phyloP scores from a whole-genome alignment of 306 rosid species.

The Castanospermum australe region DNA sequence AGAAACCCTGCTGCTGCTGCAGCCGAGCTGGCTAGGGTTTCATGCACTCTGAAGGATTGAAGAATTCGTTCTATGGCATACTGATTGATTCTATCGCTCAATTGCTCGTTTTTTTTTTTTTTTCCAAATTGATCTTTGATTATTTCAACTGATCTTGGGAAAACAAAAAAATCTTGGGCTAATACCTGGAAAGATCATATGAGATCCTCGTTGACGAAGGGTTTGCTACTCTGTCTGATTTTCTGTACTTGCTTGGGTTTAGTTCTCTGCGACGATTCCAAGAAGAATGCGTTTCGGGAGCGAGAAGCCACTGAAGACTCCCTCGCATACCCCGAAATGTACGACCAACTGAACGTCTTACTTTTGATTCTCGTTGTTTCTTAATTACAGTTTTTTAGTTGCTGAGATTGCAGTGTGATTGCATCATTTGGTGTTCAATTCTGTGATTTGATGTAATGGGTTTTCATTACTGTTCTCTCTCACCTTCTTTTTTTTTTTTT shows the following conservation, averaged over 20 bases:
- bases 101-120: neutral
- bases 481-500: neutral
- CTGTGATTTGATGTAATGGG: neutral
- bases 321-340: constrained; percentile 83
- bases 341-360: constrained; percentile 1
- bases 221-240: constrained; percentile 44
- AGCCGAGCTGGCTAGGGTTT: constrained; percentile 39
- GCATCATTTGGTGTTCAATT: neutral
- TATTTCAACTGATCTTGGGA: neutral
- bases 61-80: neutral
- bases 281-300: constrained; percentile 68
- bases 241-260: constrained; percentile 35
- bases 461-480: neutral
- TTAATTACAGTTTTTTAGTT: neutral
- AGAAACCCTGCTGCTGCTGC: constrained; percentile 26
- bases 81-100: neutral
- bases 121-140: neutral
- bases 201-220: constrained; percentile 47
- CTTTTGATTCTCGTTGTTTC: neutral
- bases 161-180: neutral
- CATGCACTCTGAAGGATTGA: neutral
- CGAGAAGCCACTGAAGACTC: constrained; percentile 91
- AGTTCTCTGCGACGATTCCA: constrained; percentile 54
- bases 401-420: neutral
- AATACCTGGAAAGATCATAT: constrained; percentile 41